Conservation (phyloP, 257 asterid species). For the Scutellaria galericulata region DNA sequence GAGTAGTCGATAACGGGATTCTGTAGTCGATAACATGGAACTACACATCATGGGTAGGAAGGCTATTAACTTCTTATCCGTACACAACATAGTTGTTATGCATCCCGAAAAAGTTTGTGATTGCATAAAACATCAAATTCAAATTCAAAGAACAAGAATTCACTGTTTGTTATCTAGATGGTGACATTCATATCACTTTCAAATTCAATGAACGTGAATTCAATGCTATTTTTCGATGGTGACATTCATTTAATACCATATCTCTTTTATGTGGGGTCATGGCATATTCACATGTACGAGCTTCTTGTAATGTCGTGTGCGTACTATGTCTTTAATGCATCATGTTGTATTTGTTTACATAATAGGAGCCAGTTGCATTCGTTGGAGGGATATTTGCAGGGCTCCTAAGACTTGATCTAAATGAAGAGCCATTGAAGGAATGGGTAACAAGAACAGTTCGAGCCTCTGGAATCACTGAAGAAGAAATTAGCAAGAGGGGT, state of each 20-base stretch:
- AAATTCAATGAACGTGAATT: not conserved
- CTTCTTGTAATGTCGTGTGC: not conserved
- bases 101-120: not conserved
- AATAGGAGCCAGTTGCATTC: constrained; percentile 86
- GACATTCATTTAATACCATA: not conserved
- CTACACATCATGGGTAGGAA: constrained; percentile 3
- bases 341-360: not conserved
- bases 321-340: not conserved
- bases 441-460: constrained; percentile 79
- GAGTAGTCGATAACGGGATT: constrained; percentile 1
- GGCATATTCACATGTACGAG: constrained; percentile 12
- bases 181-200: not conserved
- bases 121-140: not conserved
- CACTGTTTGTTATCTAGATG: not conserved
- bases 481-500: constrained; percentile 43
- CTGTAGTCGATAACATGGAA: not conserved
- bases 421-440: constrained; percentile 83
- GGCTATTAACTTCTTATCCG: not conserved
- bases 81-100: not conserved
- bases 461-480: constrained; percentile 66
- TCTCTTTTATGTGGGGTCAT: not conserved
- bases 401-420: constrained; percentile 78
- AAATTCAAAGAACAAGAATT: not conserved
- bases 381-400: constrained; percentile 92
- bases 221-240: not conserved